Conservation (phyloP, 176 grass and related monocot genomes). For the Rhynchospora tenuis region DNA sequence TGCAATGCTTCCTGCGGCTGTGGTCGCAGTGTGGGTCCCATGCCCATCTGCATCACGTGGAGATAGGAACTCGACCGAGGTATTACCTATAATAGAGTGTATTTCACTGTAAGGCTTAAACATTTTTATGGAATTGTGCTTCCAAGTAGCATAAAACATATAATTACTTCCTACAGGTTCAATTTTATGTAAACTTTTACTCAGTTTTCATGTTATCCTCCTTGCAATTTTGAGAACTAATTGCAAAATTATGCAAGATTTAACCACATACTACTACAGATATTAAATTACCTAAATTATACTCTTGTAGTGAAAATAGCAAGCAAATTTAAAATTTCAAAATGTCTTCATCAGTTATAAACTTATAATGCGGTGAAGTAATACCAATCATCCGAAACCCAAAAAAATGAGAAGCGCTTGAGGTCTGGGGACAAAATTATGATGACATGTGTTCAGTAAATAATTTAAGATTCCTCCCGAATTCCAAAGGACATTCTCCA, state of each 20-base stretch:
- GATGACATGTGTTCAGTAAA: background rate
- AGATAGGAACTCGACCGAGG: conserved; percentile 64
- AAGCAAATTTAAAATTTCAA: background rate
- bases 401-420: background rate
- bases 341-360: background rate
- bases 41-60: conserved; percentile 91
- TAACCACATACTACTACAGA: no score
- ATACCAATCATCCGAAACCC: background rate
- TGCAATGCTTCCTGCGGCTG: conserved; percentile 74
- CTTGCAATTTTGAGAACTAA: background rate
- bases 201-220: background rate
- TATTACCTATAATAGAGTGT: conserved; percentile 29
- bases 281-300: background rate
- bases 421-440: background rate
- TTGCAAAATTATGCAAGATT: no score
- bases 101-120: background rate
- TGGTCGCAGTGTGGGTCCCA: conserved; percentile 77
- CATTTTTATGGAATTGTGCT: background rate
- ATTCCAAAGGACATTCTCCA: background rate
- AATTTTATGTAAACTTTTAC: no score
- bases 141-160: background rate
- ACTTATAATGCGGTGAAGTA: background rate
- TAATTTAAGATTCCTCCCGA: background rate
- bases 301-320: background rate
- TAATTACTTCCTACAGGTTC: background rate